Conservation (phyloP, 1,284 basidiomycete species). For the Irpex sp. region DNA sequence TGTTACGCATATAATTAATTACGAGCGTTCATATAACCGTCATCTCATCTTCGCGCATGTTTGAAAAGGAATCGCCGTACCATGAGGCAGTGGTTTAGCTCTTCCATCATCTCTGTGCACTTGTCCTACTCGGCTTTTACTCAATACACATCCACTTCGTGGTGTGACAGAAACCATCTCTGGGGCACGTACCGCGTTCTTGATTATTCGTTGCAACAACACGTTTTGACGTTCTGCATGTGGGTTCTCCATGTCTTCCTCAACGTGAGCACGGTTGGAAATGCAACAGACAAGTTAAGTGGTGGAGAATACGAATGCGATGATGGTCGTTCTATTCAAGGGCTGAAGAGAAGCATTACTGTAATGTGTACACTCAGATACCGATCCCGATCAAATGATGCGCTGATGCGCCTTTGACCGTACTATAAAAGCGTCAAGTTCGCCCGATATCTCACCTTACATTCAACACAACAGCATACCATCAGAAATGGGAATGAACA, state of each 20-base stretch:
- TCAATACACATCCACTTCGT: neutral
- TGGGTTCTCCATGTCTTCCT: constrained; percentile 76
- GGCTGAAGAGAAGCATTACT: neutral
- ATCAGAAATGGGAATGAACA: too few species aligned
- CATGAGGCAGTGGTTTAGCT: constrained; percentile 77
- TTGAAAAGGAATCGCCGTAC: constrained; percentile 33
- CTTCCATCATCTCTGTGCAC: constrained; percentile 77
- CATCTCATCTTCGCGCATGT: neutral
- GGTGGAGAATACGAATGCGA: neutral
- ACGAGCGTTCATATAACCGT: neutral
- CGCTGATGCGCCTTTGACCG: neutral
- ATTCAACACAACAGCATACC: too few species aligned
- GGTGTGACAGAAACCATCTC: neutral
- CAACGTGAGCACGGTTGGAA: neutral
- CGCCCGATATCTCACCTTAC: too few species aligned
- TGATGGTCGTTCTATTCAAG: neutral
- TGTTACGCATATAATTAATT: constrained; percentile 24
- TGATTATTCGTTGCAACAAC: constrained; percentile 85
- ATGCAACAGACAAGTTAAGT: neutral
- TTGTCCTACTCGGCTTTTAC: constrained; percentile 49
- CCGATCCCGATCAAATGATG: neutral
- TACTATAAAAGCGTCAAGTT: neutral
- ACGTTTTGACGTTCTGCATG: constrained; percentile 90
- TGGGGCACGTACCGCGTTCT: constrained; percentile 73
- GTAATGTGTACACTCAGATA: neutral